These are phyloP conservation scores for Hymenotorrendiella dingleyae DNA, from an alignment of 2,329 filamentous ascomycete genomes.

Conservation along the genomic window DNA sequence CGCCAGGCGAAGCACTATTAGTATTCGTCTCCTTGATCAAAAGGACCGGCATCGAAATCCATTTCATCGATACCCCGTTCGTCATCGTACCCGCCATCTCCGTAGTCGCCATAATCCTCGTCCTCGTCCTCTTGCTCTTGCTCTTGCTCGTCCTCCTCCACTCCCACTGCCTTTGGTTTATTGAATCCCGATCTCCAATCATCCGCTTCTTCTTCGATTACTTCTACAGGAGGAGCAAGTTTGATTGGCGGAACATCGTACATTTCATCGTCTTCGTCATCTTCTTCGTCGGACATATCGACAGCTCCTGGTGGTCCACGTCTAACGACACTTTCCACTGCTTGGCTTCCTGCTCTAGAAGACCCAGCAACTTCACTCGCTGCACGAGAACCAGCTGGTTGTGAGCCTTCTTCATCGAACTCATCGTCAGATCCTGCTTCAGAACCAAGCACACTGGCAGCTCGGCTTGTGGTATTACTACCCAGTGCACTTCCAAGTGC, in stretches of 20 bases:
- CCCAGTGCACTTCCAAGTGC: conserved; percentile 39
- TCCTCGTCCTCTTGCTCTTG: not conserved
- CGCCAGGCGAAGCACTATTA: too few relatives aligned
- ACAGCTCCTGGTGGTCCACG: not conserved
- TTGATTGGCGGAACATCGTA: too few relatives aligned
- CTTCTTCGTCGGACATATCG: not conserved
- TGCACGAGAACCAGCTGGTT: not conserved
- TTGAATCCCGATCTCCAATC: too few relatives aligned
- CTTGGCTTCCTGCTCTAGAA: not conserved
- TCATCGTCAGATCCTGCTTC: not conserved
- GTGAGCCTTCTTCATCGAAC: too few relatives aligned
- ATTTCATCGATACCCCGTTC: too few relatives aligned
- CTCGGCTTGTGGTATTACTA: conserved; percentile 40
- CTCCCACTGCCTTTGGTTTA: not conserved
- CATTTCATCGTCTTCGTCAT: not conserved
- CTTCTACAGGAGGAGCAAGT: too few relatives aligned
- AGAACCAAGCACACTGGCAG: conserved; percentile 31
- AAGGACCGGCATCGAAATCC: too few relatives aligned
- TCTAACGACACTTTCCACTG: not conserved
- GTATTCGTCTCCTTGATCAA: too few relatives aligned
- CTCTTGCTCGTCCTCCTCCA: not conserved
- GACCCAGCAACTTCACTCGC: not conserved
- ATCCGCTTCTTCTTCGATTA: not conserved
- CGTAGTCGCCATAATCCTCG: not conserved
- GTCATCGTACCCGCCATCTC: too few relatives aligned